Base-by-base conservation (phyloP, 2,329 filamentous ascomycete species). In the Colletotrichum lindemuthianum region DNA sequence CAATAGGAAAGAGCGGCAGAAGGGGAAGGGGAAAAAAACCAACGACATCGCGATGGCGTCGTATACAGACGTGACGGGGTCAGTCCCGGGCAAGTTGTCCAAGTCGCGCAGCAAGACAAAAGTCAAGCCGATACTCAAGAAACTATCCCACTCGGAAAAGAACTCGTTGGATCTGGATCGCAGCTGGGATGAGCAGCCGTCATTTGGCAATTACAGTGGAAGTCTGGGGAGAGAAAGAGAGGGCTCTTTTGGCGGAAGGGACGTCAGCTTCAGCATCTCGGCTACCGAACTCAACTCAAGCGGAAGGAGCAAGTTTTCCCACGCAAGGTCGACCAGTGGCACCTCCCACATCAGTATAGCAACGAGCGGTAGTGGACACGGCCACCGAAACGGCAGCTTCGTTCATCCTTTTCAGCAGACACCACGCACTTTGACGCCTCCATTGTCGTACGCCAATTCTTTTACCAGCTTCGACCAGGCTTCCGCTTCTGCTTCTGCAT, bases 381-480 rank as follows among this genome's bases (percentile, higher is more conserved):
- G 75, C 45, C 75, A 73, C 58, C 79, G 83, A 61, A 78, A 77
- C 61, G 79, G 80, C 61, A 69, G 44, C 80, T 89, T 90, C 71
- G 81, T 89, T 16, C 88, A 90, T 71, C 87, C 88, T 33, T 89
- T 88, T 69, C 86, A 89, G 72, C 88, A 89, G 75, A 88, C 81
- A 8, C 88, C 88, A 37, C 82, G 85, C 44, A 86, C 86, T 1
- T 84, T 85, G 49, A 88, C 86, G 64, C 86, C 87, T 54, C 86
- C 86, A 8, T 71, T 88, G 65, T 83, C 85, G 32, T 88, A 87
- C 72, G 82, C 85, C 68, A 85, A 85, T 72, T 86, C 86, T 8
- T 75, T 84, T 47, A 79, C 82, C 13, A 86, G 84, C 2, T 77
- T 86, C 56, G 83, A 84, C 54, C 57, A 58, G 45, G 24, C 4